A percentile compares a stretch with the other conserved stretches of the same genome.
These are phyloP conservation scores for Neoascochyta sp. DNA, from an alignment of 2,329 filamentous ascomycete genomes.

Conservation along the genomic window DNA sequence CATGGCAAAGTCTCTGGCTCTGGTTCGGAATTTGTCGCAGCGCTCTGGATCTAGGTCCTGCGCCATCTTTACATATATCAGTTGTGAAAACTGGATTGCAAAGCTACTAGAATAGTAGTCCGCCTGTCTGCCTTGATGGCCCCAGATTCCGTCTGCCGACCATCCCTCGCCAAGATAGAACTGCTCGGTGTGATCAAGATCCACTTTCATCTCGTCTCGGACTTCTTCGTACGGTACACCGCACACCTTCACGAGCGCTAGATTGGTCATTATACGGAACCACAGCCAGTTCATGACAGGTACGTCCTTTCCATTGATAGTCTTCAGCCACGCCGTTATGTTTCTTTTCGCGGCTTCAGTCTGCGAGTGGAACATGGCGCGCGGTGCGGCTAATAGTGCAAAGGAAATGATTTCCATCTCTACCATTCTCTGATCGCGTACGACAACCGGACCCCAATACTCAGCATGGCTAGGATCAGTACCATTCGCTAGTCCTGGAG, in stretches of 20 bases:
- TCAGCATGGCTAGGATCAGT: constrained; percentile 34
- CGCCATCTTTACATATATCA: constrained; percentile 47
- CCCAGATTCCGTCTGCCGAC: constrained; percentile 49
- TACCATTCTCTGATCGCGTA: constrained; percentile 54
- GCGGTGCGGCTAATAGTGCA: constrained; percentile 46
- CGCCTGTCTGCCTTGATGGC: constrained; percentile 39
- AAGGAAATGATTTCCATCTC: constrained; percentile 53
- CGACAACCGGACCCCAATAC: constrained; percentile 49
- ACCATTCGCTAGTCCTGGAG: constrained; percentile 32
- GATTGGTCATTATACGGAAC: constrained; percentile 52
- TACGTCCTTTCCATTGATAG: constrained; percentile 46
- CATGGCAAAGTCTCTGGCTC: constrained; percentile 43
- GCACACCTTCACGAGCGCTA: constrained; percentile 45
- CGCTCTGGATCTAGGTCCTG: constrained; percentile 42
- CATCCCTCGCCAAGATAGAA: constrained; percentile 49
- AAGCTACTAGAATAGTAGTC: constrained; percentile 56
- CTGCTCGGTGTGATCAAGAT: constrained; percentile 44
- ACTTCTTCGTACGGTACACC: constrained; percentile 38
- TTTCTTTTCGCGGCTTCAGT: constrained; percentile 32
- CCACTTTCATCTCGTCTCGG: constrained; percentile 39
- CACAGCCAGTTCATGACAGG: constrained; percentile 52
- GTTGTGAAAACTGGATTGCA: constrained; percentile 51
- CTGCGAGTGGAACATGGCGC: constrained; percentile 35
- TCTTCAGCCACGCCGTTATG: constrained; percentile 42
- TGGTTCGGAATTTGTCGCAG: constrained; percentile 37